Conservation (phyloP, 139 green algal genomes). For the Limnomonas spitsbergensis region DNA sequence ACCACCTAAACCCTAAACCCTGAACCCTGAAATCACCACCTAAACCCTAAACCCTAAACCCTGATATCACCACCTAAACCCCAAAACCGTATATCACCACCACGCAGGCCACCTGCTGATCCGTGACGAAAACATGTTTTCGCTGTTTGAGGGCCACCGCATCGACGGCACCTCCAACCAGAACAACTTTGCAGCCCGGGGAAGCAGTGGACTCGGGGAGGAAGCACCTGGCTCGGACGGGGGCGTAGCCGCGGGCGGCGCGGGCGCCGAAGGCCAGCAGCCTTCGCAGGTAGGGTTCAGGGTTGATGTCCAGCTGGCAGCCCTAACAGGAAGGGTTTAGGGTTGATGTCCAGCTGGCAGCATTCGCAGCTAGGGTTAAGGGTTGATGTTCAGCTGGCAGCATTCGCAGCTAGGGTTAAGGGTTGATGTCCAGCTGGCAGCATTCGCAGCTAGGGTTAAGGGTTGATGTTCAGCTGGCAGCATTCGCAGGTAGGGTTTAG, state of each 20-base stretch:
- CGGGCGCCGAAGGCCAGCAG: slow-evolving; percentile 4
- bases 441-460: too few relatives aligned
- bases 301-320: too few relatives aligned
- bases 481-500: not conserved
- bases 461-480: too few relatives aligned
- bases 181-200: not conserved
- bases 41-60: too few relatives aligned
- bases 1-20: too few relatives aligned
- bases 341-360: not conserved
- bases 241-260: slow-evolving; percentile 15
- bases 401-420: not conserved
- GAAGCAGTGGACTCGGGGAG: slow-evolving; percentile 11
- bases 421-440: not conserved
- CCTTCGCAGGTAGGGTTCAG: too few relatives aligned
- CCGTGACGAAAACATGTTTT: slow-evolving; percentile 93
- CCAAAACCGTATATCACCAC: too few relatives aligned
- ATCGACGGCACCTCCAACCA: slow-evolving; percentile 33
- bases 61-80: too few relatives aligned
- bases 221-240: not conserved
- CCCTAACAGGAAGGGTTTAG: not conserved
- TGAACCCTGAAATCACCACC: too few relatives aligned
- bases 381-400: too few relatives aligned
- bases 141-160: slow-evolving; percentile 74
- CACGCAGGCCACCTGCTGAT: slow-evolving; percentile 90
- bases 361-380: too few relatives aligned